Evolutionary conservation across 1,139 yeast genomes (phyloP), one percentile per base, ranked within the genome.

Genomic region (Meyerozyma sp.): DNA sequence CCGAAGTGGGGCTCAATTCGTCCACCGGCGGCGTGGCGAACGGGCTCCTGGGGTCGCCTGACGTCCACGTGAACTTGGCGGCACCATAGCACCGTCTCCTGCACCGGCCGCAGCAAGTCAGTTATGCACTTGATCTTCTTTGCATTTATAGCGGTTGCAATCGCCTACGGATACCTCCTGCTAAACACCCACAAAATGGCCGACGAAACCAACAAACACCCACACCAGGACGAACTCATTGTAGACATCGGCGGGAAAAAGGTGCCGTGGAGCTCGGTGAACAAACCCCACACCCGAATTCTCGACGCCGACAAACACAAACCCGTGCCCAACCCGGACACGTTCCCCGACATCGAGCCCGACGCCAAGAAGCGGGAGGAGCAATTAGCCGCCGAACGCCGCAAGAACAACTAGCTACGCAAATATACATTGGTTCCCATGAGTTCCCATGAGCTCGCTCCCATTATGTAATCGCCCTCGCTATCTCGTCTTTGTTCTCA

Each of bases 1-100:
- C 83, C 0, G 84, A 78, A 49, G 74, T 73, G 9, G 77, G 77
- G 3, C 53, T 67, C 41, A 68, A 64, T 44, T 62, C 66, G 26
- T 77, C 82, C 47, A 73, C 79, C 9, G 79, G 79, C 2, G 78
- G 78, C 3, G 50, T 55, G 9, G 58, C 68, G 16, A 49, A 43
- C 21, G 58, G 58, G 2, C 43, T 46, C 36, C 43, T 50, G 6
- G 60, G 59, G 2, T 40, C 49, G 13, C 51, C 51, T 8, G 46
- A 48, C 30, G 25, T 7, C 25, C 40, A 11, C 27, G 36, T 18
- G 18, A 39, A 39, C 32, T 4, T 28, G 23, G 32, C 16, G 14
- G 18, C 34, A 14, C n/a, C 14, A 16, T 18, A 8, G 30, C 9
- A 36, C 16, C 29, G 11, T 23, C 30, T 23, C 28, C 28, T 36